Evolutionary conservation across 2,329 filamentous ascomycete species (phyloP), one percentile per base, ranked within the genome.

Genomic region (Ophiostoma populinum): DNA sequence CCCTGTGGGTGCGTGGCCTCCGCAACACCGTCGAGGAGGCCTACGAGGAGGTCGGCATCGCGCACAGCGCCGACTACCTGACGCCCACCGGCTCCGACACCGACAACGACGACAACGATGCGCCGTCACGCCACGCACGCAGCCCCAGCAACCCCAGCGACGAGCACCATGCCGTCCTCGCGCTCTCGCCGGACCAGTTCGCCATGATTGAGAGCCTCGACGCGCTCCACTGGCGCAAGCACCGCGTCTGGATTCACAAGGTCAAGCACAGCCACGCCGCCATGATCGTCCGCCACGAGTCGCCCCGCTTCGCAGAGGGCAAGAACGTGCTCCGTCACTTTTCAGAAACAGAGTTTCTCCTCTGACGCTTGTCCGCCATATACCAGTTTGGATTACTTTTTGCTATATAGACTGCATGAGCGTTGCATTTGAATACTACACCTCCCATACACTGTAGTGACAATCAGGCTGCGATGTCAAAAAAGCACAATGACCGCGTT

Each of bases 181-280:
- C 85, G 1, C 58, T 95, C 35, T 75, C 80, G 0, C 64, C 75
- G 5, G 70, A 74, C 32, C 87, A 95, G 55, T 92, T 93, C 51
- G 65, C 69, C 32, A 93, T 93, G 70, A 80, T 93, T 42, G 65
- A 78, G 20, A 70, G 73, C 8, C 60, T 95, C 32, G 74, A 95
- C 46, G 51, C 53, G n/a, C 50, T 76, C 2, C 62, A 65, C 5
- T 77, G 70, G 67, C 61, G 63, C 32, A 79, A 76, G 51, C 75
- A 70, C 43, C 70, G 66, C 1, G 70, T 86, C 4, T 75, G 78
- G 56, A 86, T 90, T 25, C 77, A 79, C 43, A 79, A 85, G 6
- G 66, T 73, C 36, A 58, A 64, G n/a, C 82, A 93, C 51, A 81
- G 71, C 40, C 87, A 95, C 54, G 87, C 86, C 0, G 86, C 86